Evolutionary conservation across 768 basidiomycete species (phyloP).

Genomic region (Amanita molliuscula): DNA sequence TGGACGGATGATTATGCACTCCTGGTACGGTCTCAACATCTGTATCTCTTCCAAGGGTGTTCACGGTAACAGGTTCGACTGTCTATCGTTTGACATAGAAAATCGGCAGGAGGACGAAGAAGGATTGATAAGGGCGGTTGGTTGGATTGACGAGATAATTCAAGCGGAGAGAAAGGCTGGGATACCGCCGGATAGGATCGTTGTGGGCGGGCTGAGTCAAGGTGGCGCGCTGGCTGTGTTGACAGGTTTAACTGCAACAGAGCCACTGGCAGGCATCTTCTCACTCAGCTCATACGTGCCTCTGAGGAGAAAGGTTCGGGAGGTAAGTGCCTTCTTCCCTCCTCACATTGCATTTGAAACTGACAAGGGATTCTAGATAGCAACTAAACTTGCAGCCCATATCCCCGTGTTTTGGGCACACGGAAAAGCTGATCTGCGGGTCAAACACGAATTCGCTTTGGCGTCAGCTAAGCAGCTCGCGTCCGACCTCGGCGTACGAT

Average conservation of each 20-base stretch:
- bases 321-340: constrained; percentile 22
- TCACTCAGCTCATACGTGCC: constrained; percentile 57
- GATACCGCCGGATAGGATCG: constrained; percentile 46
- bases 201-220: constrained; percentile 71
- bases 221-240: constrained; percentile 54
- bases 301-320: constrained; percentile 39
- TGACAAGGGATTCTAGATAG: constrained; percentile 28
- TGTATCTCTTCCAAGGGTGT: background rate
- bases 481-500: constrained; percentile 32
- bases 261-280: constrained; percentile 48
- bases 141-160: constrained; percentile 46
- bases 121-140: constrained; percentile 37
- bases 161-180: constrained; percentile 44
- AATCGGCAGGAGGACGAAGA: constrained; percentile 47
- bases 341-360: background rate
- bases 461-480: constrained; percentile 38
- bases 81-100: constrained; percentile 33
- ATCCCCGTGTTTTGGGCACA: constrained; percentile 74
- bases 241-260: constrained; percentile 37
- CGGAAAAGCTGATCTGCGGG: constrained; percentile 50
- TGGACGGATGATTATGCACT: constrained; percentile 36
- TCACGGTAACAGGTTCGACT: constrained; percentile 40
- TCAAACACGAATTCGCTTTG: constrained; percentile 38
- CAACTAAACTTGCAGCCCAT: constrained; percentile 31
- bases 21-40: constrained; percentile 27